Base-by-base conservation (phyloP, 345 rosid species). In the Gossypium rotundifolium region DNA sequence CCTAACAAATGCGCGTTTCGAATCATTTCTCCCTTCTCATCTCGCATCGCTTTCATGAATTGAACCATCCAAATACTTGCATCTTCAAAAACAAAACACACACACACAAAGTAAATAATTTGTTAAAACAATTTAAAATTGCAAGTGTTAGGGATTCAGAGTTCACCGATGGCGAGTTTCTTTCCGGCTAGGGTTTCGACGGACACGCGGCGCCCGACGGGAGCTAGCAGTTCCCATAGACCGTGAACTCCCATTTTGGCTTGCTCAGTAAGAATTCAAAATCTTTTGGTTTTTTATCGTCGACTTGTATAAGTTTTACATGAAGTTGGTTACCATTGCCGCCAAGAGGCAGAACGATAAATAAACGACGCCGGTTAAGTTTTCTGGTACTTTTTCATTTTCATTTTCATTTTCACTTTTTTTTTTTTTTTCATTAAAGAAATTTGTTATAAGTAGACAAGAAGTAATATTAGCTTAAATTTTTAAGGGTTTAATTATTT, bases 51-150 rank as follows among this genome's bases (percentile, higher is more conserved):
- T 83, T 93, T 95, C 85, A 95, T 91, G 84, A 95, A 95, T 78
- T 95, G 99, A 57, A 95, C 84, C 91, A 95, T 87, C 98, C 98
- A 92, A 79, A 94, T 94, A 59, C 98, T 94, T 73, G 98, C 98
- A 79, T 94, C 98, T 93, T 77, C 20, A 73, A 69, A 17, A 22
- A 49, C 9, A 76, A 44, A 18, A 14, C 65, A 12, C 17, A 58
- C 6, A 55, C 60, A 55, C 2, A 22, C 40, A 66, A 51, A 46
- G 18, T 20, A 8, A 48, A 25, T 57, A 3, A 65, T 49, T 2
- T 20, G 44, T 10, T 38, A 33, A 44, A 59, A 11, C 23, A 38
- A 38, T 7, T 42, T 62, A 44, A 48, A 70, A 27, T 8, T 64
- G 59, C 2, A 48, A 74, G 42, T 45, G 71, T 62, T 45, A 77